Base-by-base conservation (phyloP, 2,329 filamentous ascomycete genomes). In the Davidsoniella virescens region DNA sequence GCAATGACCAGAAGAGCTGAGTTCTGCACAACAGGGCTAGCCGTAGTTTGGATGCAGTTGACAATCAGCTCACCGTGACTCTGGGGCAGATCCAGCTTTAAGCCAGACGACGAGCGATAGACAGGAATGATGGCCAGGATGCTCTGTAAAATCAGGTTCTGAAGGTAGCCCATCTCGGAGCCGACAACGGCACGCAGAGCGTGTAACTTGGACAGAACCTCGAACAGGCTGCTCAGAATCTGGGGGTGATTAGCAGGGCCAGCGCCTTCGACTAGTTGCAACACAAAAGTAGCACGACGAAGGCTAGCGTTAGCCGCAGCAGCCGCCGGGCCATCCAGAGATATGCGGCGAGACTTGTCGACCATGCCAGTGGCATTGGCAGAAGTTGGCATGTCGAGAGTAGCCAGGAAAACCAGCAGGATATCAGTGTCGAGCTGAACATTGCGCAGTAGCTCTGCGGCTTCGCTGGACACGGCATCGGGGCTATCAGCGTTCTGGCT, bases 1-100 rank as follows among this genome's bases (percentile, higher is more conserved):
- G 90, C 87, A 52, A 96, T 85, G 23, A 98, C 71, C 7, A 96
- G 75, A 12, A 98, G 71, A 3, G 92, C 88, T 5, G 83, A 80
- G 60, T 94, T 95, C 62, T 96, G 93, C 5, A 98, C 87, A 55
- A 94, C 87, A 0, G 88, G 87, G 62, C 84, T 95, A 23, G 85
- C 79, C 0, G 88, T 93, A 54, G 86, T 88, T 60, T 93, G 84
- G 42, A 98, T 84, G 67, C 88, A 95, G 60, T 93, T 88, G 45
- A 96, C 87, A 50, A 98, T 79, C 43, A 96, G 67, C 62, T 98
- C 92, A 2, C 87, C 85, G 52, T 93, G 81, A 38, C 94, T 83
- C 37, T 80, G 80, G 2, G 84, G 82, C 43, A 79, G 78, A 51
- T 94, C 80, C 10, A 54, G 45, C 52, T 76, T 74, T 39, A 82